Conservation (phyloP, 2,329 filamentous ascomycete species). For the Monilinia vaccinii-corymbosi region DNA sequence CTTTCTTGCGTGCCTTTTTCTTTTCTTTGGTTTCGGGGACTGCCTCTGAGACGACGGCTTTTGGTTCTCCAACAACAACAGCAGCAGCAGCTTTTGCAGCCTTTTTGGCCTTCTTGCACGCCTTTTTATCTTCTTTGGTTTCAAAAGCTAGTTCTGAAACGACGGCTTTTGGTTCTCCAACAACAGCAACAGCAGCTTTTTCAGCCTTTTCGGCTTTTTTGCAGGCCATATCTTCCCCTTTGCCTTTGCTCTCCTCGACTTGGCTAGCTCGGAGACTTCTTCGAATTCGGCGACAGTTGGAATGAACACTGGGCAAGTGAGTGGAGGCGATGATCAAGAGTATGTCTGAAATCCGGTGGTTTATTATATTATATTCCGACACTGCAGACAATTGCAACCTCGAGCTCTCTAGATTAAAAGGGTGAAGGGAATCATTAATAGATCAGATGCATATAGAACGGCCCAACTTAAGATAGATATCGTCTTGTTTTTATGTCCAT, state of each 20-base stretch:
- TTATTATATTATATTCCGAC: no score
- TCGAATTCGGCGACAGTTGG: no score
- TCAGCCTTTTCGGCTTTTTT: background rate
- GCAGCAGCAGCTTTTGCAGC: background rate
- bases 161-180: background rate
- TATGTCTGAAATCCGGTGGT: no score
- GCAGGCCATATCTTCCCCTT: background rate
- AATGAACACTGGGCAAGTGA: no score
- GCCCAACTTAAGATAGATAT: no score
- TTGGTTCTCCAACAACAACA: background rate
- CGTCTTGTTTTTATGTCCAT: no score
- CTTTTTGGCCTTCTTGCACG: background rate
- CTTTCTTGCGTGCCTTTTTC: conserved; percentile 7
- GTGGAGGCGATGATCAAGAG: no score
- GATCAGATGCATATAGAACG: no score
- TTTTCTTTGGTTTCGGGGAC: background rate
- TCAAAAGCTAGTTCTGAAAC: background rate
- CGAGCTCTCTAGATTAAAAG: no score
- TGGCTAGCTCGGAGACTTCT: background rate
- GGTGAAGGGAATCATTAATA: no score
- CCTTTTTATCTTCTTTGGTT: background rate
- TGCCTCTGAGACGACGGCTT: background rate
- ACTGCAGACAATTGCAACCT: no score
- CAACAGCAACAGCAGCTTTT: background rate
- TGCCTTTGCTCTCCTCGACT: no score